Base-by-base conservation (phyloP, 305 asterid species). In the Fraxinus sp. region DNA sequence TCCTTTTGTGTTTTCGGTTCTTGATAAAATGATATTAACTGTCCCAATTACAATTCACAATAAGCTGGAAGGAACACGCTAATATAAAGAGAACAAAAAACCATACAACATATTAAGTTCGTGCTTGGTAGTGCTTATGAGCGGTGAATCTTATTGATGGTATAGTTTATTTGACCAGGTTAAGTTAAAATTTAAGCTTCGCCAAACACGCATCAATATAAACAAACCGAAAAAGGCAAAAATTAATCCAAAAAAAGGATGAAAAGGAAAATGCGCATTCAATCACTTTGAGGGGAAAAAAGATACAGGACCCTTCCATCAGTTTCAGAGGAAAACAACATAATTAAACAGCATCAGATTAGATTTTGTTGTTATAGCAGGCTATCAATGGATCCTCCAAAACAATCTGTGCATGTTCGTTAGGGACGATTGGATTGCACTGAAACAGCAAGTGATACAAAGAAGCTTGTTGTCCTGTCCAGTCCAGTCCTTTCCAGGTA, bases 331-430 rank as follows among this genome's bases (percentile, higher is more conserved):
- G 24, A 32, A 72, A 72, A 72, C 13, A 72, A 72, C 24, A 33
- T 32, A 72, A 72, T n/a, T 32, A 33, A 72, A 72, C 46, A 72
- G 43, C 46, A 16, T 32, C 43, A 33, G 77, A 16, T 72, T 70
- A 70, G 35, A 66, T 10, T 66, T 30, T 30, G 41, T 30, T 30
- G 33, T 30, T 32, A 32, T 39, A 71, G 35, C 74, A 71, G 41
- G 76, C 76, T 71, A 32, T 71, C 76, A 71, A 71, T 71, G 41
- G 76, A 71, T 30, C 41, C 20, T 32, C 39, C 76, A 71, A 30
- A 71, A 71, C 41, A 71, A 32, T 71, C 41, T 0, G 9, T 10
- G 35, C 75, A 68, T 28, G 75, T 26, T 66, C 37, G 5, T 14
- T 62, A 11, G 33, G 74, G 74, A 4, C 8, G 37, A 11, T 13